Percentiles rank a stretch among this genome's conserved stretches.
phyloP scores from a whole-genome alignment of 163 green algal species.

The Scenedesmus sp. region DNA sequence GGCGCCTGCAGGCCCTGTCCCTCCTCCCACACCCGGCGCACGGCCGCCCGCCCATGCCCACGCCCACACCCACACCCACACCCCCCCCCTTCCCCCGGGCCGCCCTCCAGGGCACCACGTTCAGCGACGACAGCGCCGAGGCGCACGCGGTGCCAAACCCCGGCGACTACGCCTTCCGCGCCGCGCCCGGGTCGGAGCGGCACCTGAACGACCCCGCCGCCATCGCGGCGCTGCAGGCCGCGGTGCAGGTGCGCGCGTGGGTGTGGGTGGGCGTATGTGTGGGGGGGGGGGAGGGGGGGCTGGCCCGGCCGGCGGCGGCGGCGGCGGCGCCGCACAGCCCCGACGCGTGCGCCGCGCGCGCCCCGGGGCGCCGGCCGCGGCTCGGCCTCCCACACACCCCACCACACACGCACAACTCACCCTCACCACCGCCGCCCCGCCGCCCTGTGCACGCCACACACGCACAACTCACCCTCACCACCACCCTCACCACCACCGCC shows the following conservation, averaged over 20 bases:
- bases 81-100: too few relatives aligned
- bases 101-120: slow-evolving; percentile 24
- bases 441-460: neutral
- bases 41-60: too few relatives aligned
- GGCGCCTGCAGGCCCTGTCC: too few relatives aligned
- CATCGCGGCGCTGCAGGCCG: slow-evolving; percentile 89
- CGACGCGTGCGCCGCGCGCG: too few relatives aligned
- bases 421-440: slow-evolving; percentile 15
- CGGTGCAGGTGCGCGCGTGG: slow-evolving; percentile 46
- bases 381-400: neutral
- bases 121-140: slow-evolving; percentile 55
- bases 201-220: slow-evolving; percentile 95
- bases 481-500: too few relatives aligned
- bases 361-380: too few relatives aligned
- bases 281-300: too few relatives aligned
- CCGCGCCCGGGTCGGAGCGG: slow-evolving; percentile 68
- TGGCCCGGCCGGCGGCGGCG: too few relatives aligned
- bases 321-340: too few relatives aligned
- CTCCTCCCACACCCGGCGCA: too few relatives aligned
- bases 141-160: slow-evolving; percentile 65
- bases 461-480: neutral
- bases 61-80: too few relatives aligned
- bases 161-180: slow-evolving; percentile 78
- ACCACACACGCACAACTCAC: neutral
- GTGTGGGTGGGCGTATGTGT: too few relatives aligned